Base-by-base conservation (phyloP, 2,329 filamentous ascomycete genomes). In the Paecilomyces dactylethromorphus region DNA sequence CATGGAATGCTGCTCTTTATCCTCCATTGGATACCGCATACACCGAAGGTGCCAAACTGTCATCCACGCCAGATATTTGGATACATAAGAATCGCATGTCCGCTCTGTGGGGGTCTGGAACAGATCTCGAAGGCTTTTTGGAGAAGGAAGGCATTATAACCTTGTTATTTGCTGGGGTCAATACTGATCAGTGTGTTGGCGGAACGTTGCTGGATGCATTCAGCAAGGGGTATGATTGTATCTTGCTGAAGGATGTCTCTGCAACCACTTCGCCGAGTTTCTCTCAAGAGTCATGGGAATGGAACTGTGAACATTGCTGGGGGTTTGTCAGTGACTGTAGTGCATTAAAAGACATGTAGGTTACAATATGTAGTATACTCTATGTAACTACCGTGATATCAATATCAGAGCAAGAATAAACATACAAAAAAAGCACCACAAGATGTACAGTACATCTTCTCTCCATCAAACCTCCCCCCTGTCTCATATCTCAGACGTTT, bases 161-260 rank as follows among this genome's bases (percentile, higher is more conserved):
- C 4, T 66, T 86, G 52, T 65, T 87, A 21, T 85, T 86, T 62
- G 72, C 81, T 0, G 84, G 84, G 0, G 83, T 85, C 12, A 86
- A 87, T 65, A 85, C 83, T 2, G 83, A 87, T 69, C 83, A 85
- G 66, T 86, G 84, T 65, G 83, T 87, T 7, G 74, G 80, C 22
- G 81, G 82, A 0, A 85, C 82, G 13, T 69, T 85, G 59, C 74
- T 77, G 54, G 82, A 87, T 71, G 81, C 80, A 2, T 83, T 81
- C 63, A 80, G 77, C 63, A 78, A 76, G 60, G 83, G 84, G 0
- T 85, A 78, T 70, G 81, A 85, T 65, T 82, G 80, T 63, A 69
- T 86, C 22, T 66, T 85, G 64, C 64, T 86, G 13, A 76, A 76
- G n/a, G 83, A 86, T 65, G 81, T 79, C 32, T 80, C 78, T 54